Evolutionary conservation across 495 filamentous ascomycete genomes (phyloP).

Genomic region (Pseudotulostoma volvatum): DNA sequence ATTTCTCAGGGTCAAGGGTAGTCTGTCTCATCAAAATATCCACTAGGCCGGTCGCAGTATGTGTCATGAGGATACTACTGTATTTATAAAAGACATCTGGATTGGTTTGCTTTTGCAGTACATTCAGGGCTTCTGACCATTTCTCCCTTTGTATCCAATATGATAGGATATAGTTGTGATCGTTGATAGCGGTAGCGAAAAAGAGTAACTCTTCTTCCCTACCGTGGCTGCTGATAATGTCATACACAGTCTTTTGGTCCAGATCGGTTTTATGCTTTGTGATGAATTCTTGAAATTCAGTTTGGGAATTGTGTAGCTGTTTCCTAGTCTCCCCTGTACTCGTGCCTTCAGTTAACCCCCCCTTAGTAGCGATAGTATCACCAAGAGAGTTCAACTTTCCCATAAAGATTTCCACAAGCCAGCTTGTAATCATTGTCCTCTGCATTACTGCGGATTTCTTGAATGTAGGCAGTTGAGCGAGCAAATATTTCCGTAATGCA

Average conservation of each 20-base stretch:
- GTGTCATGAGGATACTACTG: constrained; percentile 87
- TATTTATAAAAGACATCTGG: constrained; percentile 91
- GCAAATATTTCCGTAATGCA: constrained; percentile 76
- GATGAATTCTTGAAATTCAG: constrained; percentile 79
- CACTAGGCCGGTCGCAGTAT: constrained; percentile 65
- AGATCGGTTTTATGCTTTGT: constrained; percentile 69
- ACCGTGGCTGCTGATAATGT: constrained; percentile 89
- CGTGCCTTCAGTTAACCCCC: constrained; percentile 57
- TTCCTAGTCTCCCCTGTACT: constrained; percentile 53
- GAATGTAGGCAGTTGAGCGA: constrained; percentile 65
- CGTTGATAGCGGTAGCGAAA: constrained; percentile 73
- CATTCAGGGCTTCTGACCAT: constrained; percentile 76
- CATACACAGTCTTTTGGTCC: constrained; percentile 83
- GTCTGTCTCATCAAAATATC: constrained; percentile 88
- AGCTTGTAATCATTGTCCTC: constrained; percentile 82
- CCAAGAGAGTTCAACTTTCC: constrained; percentile 88
- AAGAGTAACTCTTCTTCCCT: constrained; percentile 81
- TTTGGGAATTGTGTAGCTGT: constrained; percentile 49
- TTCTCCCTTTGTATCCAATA: constrained; percentile 97
- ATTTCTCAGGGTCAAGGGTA: constrained; percentile 69
- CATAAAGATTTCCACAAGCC: constrained; percentile 95
- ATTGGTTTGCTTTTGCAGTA: constrained; percentile 81
- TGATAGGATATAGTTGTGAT: constrained; percentile 84
- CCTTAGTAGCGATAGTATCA: constrained; percentile 81
- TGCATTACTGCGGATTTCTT: constrained; percentile 84